phyloP scores from a whole-genome alignment of 768 basidiomycete species.

The Trametes maxima region DNA sequence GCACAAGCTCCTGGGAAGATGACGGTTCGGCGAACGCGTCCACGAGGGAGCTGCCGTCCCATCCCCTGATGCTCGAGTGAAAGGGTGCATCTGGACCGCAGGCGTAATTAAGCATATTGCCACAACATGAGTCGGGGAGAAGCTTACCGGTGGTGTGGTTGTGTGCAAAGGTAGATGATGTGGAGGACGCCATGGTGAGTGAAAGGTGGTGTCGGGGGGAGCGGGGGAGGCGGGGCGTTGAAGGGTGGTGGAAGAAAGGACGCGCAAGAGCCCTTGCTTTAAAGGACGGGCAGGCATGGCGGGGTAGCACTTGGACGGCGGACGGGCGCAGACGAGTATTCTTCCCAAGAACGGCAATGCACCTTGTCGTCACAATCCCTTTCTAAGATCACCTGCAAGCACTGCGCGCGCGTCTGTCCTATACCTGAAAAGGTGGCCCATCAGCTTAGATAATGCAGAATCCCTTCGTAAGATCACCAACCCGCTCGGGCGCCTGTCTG shows the following conservation, averaged over 20 bases:
- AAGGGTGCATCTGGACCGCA: not conserved
- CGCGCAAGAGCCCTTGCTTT: conserved; percentile 10
- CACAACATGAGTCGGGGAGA: not conserved
- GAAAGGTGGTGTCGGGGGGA: not conserved
- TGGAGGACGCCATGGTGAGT: not conserved
- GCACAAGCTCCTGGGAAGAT: not conserved
- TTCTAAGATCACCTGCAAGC: not conserved
- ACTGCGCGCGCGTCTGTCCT: not conserved
- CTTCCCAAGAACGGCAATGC: not conserved
- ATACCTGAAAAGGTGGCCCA: not conserved
- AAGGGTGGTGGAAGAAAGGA: conserved; percentile 13
- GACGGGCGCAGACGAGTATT: not conserved
- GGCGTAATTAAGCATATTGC: not conserved
- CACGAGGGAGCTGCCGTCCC: conserved; percentile 1
- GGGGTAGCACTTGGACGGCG: not conserved
- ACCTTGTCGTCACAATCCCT: not conserved
- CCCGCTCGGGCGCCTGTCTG: not conserved
- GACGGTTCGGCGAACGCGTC: conserved; percentile 1
- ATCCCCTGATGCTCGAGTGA: not conserved
- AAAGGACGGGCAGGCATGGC: conserved; percentile 7
- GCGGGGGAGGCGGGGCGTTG: conserved; percentile 6
- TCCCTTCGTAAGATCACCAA: conserved; percentile 11
- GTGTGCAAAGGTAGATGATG: not conserved
- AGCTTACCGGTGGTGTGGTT: conserved; percentile 1
- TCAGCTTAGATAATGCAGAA: not conserved